Base-by-base conservation (phyloP, 1,284 basidiomycete species). In the Cutaneotrichosporon cyanovorans region DNA sequence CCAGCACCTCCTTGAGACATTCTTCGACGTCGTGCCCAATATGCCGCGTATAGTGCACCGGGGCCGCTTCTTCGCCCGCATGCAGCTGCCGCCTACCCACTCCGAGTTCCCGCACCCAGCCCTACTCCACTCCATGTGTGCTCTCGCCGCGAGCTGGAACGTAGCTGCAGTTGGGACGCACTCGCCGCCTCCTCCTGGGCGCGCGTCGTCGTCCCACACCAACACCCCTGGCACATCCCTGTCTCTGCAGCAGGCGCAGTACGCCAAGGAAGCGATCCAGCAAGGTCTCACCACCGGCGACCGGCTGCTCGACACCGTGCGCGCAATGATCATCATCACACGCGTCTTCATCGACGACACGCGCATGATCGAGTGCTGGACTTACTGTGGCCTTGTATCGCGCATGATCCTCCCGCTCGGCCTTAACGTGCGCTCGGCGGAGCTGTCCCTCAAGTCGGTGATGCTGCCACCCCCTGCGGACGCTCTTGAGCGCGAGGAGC, bases 1-100 rank as follows among this genome's bases (percentile, higher is more conserved):
- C 48, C 62, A 66, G 34, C 62, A 68, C 15, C 60, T 73, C 9
- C 56, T 69, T 22, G 67, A 71, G 14, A 56, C 57, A 8, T 74
- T 71, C 56, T 72, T 74, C 55, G 57, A 65, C 31, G 39, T 50
- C 2, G 66, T 72, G 1, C 68, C 71, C 3, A 61, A 61, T 42
- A 57, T 70, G 20, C 61, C 64, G 5, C 60, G 68, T 16, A 53
- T 74, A 15, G 53, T 75, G 32, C 66, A 73, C 51, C 60, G 63
- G 7, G 55, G 57, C 1, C 60, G 66, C 2, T 73, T 76, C 58
- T 60, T 73, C 38, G 46, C 68, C 3, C 63, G 71, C 4, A 60
- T 76, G 56, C 59, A 66, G 15, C 66, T 75, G 9, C 73, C 75
- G 0, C 74, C 75, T 1, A 69, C 70, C 1, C 71, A 74, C 47